phyloP scores from a whole-genome alignment of 2,329 filamentous ascomycete genomes.

The Blumeria graminis region DNA sequence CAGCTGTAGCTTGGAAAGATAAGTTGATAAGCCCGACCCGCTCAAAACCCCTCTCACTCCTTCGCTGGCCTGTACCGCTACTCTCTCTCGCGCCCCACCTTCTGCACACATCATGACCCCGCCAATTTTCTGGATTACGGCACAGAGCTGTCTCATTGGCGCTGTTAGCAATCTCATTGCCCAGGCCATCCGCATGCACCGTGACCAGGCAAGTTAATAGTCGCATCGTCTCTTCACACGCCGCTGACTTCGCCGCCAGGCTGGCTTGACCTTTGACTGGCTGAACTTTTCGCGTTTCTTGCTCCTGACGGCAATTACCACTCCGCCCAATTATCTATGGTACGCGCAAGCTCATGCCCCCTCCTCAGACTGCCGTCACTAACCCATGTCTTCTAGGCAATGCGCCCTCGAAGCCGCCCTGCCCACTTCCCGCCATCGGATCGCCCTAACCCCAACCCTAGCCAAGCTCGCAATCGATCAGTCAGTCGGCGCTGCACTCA shows the following conservation, averaged over 20 bases:
- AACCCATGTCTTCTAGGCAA: slow-evolving; percentile 31
- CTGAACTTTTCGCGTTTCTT: slow-evolving; percentile 53
- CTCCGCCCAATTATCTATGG: slow-evolving; percentile 71
- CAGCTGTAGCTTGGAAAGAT: too few species aligned
- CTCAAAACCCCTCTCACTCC: too few species aligned
- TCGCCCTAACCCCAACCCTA: slow-evolving; percentile 37
- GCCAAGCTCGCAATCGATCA: slow-evolving; percentile 48
- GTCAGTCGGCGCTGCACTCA: slow-evolving; percentile 37
- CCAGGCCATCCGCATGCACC: slow-evolving; percentile 41
- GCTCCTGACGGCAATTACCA: slow-evolving; percentile 45
- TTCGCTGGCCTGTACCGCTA: too few species aligned
- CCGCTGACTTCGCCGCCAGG: slow-evolving; percentile 18
- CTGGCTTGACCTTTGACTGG: slow-evolving; percentile 36
- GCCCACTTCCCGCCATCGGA: slow-evolving; percentile 29
- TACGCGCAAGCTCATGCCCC: slow-evolving; percentile 15
- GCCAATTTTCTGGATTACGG: too few species aligned
- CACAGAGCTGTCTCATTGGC: slow-evolving; percentile 26
- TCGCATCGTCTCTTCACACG: neutral
- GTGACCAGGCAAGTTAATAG: slow-evolving; percentile 25
- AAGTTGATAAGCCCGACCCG: too few species aligned
- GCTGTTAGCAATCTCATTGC: slow-evolving; percentile 49
- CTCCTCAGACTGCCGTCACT: neutral
- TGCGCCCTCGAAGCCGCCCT: slow-evolving; percentile 50
- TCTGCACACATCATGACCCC: too few species aligned
- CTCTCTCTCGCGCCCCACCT: too few species aligned